Evolutionary conservation across 345 rosid species (phyloP).

Genomic region (Gossypium rotundifolium): DNA sequence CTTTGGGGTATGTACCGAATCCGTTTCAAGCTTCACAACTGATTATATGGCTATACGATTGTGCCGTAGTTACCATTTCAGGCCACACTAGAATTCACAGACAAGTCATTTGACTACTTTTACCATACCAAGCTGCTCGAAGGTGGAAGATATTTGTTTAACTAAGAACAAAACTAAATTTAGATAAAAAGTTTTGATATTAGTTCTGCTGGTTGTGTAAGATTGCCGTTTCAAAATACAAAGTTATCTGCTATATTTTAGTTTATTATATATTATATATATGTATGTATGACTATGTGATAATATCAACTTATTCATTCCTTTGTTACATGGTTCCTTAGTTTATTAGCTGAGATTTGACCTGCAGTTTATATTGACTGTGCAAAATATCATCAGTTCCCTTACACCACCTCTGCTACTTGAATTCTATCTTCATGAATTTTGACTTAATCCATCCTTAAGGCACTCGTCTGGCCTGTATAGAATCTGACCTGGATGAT

Average conservation of each 20-base stretch:
- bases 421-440: background rate
- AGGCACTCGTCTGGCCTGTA: background rate
- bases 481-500: background rate
- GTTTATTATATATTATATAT: background rate
- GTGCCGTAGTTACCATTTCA: background rate
- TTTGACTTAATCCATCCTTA: background rate
- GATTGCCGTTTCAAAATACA: constrained; percentile 3
- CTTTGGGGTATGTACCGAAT: background rate
- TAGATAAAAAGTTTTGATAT: constrained; percentile 10
- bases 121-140: background rate
- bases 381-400: background rate
- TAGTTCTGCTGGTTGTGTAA: background rate
- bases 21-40: constrained; percentile 3
- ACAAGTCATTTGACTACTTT: background rate
- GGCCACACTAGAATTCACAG: constrained; percentile 3
- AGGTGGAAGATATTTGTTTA: constrained; percentile 10
- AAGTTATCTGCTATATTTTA: background rate
- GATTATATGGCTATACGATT: constrained; percentile 1
- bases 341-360: background rate
- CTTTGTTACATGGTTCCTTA: background rate
- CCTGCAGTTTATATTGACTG: background rate
- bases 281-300: background rate
- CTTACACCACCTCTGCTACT: background rate
- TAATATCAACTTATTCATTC: background rate
- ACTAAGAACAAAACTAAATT: background rate